Evolutionary conservation across 2,329 filamentous ascomycete genomes (phyloP).

Genomic region (Harringtonia lauricola): DNA sequence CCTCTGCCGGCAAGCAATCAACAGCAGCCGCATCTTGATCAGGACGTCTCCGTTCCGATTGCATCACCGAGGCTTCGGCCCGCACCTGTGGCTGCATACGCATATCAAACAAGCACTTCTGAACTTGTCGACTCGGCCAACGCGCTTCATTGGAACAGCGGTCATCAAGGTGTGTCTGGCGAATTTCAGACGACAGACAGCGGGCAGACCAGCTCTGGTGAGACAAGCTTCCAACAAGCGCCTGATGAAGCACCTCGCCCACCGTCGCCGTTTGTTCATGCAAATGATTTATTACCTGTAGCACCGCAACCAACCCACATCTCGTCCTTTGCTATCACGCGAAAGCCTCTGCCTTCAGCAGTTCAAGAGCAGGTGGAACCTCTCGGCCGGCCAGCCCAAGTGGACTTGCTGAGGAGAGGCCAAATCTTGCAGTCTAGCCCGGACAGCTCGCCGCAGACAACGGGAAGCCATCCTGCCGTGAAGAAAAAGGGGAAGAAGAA

Average conservation of each 20-base stretch:
- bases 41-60: background rate
- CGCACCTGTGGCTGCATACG: too few species aligned
- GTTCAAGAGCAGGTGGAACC: slow-evolving; percentile 14
- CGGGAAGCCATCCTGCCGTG: slow-evolving; percentile 2
- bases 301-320: slow-evolving; percentile 68
- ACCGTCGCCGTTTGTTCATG: slow-evolving; percentile 46
- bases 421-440: slow-evolving; percentile 39
- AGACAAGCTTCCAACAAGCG: background rate
- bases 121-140: background rate
- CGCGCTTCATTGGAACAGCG: background rate
- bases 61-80: too few species aligned
- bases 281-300: slow-evolving; percentile 61
- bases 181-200: background rate
- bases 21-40: background rate
- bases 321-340: slow-evolving; percentile 37
- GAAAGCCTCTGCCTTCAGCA: background rate
- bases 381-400: slow-evolving; percentile 36
- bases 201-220: background rate
- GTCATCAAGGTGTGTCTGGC: background rate
- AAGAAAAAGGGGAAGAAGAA: slow-evolving; percentile 45
- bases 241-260: slow-evolving; percentile 25
- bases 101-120: too few species aligned
- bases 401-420: slow-evolving; percentile 44
- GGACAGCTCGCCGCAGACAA: slow-evolving; percentile 44
- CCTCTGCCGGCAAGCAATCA: background rate